Percentiles rank a stretch among this genome's conserved stretches.
These are phyloP conservation scores for Phytopythium helicoides DNA, from an alignment of 352 stramenopile species.

Conservation along the genomic window DNA sequence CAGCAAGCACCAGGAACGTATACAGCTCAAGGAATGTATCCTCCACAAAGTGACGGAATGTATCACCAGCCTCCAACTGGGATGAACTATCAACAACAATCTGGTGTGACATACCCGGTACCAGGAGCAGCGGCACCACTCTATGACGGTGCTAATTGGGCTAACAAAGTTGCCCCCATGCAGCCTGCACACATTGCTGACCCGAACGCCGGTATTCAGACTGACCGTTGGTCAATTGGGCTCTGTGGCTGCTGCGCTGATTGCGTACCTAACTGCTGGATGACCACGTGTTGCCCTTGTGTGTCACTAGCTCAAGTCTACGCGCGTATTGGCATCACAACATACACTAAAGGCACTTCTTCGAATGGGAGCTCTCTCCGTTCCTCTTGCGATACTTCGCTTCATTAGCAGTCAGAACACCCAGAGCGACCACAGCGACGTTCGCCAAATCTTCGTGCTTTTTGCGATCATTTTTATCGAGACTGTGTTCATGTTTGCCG, in stretches of 20 bases:
- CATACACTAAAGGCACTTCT: conserved; percentile 19
- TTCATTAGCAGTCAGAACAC: conserved; percentile 6
- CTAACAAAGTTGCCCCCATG: neutral
- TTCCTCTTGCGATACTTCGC: conserved; percentile 32
- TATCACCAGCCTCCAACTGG: neutral
- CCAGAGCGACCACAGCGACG: conserved; percentile 6
- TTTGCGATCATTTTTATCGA: conserved; percentile 9
- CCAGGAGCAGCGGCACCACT: neutral
- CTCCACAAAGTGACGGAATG: neutral
- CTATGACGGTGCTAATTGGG: conserved; percentile 1
- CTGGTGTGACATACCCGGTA: neutral
- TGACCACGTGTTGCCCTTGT: conserved; percentile 26
- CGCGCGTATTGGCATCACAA: conserved; percentile 23
- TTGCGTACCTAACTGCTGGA: conserved; percentile 27
- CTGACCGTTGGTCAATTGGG: conserved; percentile 14
- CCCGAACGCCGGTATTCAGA: conserved; percentile 2
- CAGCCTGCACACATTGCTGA: neutral
- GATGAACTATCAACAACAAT: neutral
- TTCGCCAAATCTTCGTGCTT: conserved; percentile 16
- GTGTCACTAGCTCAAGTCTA: conserved; percentile 35
- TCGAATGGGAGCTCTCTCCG: conserved; percentile 22
- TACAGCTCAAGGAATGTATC: neutral
- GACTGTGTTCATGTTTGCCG: neutral
- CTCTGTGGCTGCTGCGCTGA: conserved; percentile 30
- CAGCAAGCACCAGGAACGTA: too few relatives aligned